Base-by-base conservation (phyloP, 192 early-diverging fungal genomes). In the Podila epigama region DNA sequence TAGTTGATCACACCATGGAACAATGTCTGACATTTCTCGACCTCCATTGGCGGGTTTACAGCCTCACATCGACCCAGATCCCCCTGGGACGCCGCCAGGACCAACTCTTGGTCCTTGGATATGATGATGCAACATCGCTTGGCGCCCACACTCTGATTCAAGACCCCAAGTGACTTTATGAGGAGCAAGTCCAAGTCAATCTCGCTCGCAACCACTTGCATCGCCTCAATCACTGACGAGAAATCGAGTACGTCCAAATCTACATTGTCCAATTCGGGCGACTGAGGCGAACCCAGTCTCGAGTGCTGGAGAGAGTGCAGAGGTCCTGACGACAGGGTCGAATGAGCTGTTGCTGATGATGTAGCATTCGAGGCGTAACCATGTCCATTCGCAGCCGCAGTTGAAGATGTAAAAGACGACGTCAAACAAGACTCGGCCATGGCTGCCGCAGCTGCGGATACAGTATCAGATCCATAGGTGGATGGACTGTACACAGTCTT, bases 1-100 rank as follows among this genome's bases (percentile, higher is more conserved):
- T 77, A 77, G 51, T 77, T 68, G 55, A 77, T 68, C n/a, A 77
- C 56, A 3, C 73, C 66, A 42, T 68, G 73, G 40, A 77, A 77
- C 50, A 77, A 44, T 22, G 53, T 36, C 3, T 42, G 34, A 31
- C 73, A 77, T 20, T 68, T 51, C 12, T 58, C 50, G 2, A 68
- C 44, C 60, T 58, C 60, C 55, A 64, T 34, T 1, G 73, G 65
- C n/a, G 73, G 73, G 20, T 77, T 58, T 27, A 77, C 73, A 48
- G 73, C 58, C 39, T 77, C 73, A 10, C 73, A 77, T 1, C 39
- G 50, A n/a, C 73, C 73, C 12, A 28, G 44, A 18, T 77, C 61
- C 0, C 65, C 65, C 11, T 58, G 28, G 0, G 73, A 77, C 2
- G 73, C 73, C 6, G 73, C 60, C 32, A 77, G 29, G 15, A 77